These are phyloP conservation scores for Spatholobus suberectus DNA, from an alignment of 306 rosid species.

Conservation along the genomic window DNA sequence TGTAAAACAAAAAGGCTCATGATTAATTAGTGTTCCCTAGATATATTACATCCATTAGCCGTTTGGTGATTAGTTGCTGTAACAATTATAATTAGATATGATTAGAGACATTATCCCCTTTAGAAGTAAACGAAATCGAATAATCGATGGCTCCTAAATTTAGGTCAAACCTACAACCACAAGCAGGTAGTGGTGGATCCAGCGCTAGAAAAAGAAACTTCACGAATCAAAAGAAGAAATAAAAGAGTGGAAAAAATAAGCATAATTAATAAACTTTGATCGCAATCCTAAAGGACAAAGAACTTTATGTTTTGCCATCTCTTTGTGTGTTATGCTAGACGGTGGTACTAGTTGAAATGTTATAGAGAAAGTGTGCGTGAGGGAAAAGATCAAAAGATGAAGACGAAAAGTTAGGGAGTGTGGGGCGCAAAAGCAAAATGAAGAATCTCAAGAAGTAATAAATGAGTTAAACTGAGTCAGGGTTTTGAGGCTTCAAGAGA, in stretches of 20 bases:
- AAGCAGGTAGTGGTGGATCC: slow-evolving; percentile 50
- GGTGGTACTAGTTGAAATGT: background rate
- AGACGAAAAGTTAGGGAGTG: slow-evolving; percentile 1
- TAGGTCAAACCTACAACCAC: slow-evolving; percentile 32
- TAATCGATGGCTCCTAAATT: background rate
- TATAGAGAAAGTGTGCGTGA: background rate
- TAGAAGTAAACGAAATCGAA: background rate
- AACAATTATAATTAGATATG: slow-evolving; percentile 23
- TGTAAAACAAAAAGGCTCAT: background rate
- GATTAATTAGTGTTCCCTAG: background rate
- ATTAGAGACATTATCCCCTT: slow-evolving; percentile 19
- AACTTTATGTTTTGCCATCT: background rate
- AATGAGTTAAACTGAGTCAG: background rate
- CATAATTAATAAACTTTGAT: slow-evolving; percentile 5
- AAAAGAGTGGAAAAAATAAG: background rate
- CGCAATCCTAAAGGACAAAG: slow-evolving; percentile 18
- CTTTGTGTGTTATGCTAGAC: background rate
- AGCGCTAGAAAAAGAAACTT: slow-evolving; percentile 19
- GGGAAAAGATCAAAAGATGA: slow-evolving; percentile 1
- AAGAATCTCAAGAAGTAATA: slow-evolving; percentile 42
- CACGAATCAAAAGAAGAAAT: background rate
- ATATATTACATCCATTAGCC: background rate
- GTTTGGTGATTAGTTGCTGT: background rate
- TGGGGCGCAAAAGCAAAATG: slow-evolving; percentile 32
- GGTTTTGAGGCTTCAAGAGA: background rate